Evolutionary conservation across 106 monocot species (phyloP).

Genomic region (Allium sativum): DNA sequence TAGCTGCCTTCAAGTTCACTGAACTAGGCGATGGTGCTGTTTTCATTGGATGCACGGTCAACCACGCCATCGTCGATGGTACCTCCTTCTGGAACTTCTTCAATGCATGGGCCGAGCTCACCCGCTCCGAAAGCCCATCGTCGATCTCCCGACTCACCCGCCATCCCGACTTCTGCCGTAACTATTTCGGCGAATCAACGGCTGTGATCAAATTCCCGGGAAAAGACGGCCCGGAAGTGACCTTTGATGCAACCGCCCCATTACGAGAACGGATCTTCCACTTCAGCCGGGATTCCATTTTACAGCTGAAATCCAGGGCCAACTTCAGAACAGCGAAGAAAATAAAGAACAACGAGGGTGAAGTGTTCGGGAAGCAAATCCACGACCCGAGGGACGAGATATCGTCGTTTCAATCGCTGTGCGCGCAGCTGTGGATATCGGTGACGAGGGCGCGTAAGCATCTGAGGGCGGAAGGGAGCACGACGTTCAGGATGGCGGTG

Average conservation of each 20-base stretch:
- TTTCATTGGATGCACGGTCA: conserved; percentile 65
- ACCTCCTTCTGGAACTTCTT: conserved; percentile 97
- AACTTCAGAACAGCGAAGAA: conserved; percentile 7
- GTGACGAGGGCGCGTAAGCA: conserved; percentile 59
- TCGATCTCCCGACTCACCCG: conserved; percentile 6
- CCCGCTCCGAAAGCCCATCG: conserved; percentile 25
- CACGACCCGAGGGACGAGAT: conserved; percentile 26
- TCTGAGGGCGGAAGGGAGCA: conserved; percentile 17
- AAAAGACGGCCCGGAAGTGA: conserved; percentile 33
- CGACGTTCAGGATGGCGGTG: conserved; percentile 69
- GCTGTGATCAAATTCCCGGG: conserved; percentile 50
- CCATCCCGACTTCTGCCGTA: conserved; percentile 53
- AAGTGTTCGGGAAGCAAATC: conserved; percentile 18
- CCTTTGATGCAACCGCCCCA: conserved; percentile 35
- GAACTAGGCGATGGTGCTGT: conserved; percentile 68
- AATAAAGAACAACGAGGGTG: neutral
- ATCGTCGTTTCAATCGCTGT: conserved; percentile 81
- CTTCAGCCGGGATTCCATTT: conserved; percentile 37
- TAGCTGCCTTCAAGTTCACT: conserved; percentile 72
- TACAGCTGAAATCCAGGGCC: conserved; percentile 42
- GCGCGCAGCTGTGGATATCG: conserved; percentile 66
- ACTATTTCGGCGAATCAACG: conserved; percentile 50
- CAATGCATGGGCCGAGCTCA: conserved; percentile 75
- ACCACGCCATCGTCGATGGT: conserved; percentile 83
- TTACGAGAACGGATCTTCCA: conserved; percentile 67